A percentile compares a stretch with the other conserved stretches of the same genome.
These are phyloP conservation scores for Populus pruinosa DNA, from an alignment of 345 rosid species.

Conservation along the genomic window DNA sequence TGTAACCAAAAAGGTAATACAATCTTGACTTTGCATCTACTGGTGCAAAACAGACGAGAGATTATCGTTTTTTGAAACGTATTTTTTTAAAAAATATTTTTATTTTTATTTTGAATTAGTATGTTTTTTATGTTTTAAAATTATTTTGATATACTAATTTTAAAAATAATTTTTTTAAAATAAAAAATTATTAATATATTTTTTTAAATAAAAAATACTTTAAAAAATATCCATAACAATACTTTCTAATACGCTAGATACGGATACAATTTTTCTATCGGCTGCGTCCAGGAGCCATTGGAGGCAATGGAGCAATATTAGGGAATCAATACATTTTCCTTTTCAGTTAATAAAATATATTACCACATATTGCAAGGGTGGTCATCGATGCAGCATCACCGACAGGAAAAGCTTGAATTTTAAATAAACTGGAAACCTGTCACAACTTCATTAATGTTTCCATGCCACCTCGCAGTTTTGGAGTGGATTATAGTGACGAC, in stretches of 20 bases:
- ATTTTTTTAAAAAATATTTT: no score
- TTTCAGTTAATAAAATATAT: no score
- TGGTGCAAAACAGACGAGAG: neutral
- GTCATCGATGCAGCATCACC: neutral
- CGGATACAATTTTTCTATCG: neutral
- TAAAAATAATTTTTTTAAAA: no score
- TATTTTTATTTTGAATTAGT: no score
- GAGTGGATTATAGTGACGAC: neutral
- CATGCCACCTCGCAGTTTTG: neutral
- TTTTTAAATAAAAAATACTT: no score
- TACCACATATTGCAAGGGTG: neutral
- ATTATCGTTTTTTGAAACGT: neutral
- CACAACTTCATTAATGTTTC: neutral
- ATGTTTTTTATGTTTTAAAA: no score
- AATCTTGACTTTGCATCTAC: neutral
- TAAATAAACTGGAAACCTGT: neutral
- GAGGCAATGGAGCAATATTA: neutral
- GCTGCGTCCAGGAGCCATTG: neutral
- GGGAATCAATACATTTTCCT: neutral
- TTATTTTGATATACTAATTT: no score
- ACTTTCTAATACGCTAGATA: neutral
- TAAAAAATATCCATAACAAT: no score
- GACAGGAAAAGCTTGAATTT: neutral
- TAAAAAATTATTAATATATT: no score
- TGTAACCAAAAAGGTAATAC: neutral